phyloP scores from a whole-genome alignment of 2,329 filamentous ascomycete genomes.

The Curvularia spicifera region DNA sequence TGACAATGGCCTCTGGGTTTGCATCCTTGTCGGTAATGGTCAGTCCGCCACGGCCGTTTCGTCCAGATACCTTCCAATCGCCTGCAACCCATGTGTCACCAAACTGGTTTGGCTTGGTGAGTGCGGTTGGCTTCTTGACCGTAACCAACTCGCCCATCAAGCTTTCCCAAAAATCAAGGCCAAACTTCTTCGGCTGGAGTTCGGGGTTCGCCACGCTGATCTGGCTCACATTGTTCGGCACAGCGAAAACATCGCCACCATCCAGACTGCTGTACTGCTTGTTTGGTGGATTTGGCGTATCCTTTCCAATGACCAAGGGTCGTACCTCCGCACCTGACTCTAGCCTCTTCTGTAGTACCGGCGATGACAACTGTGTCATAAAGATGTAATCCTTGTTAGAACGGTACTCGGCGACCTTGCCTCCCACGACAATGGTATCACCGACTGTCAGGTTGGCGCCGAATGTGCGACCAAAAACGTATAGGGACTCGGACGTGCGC shows the following conservation, averaged over 20 bases:
- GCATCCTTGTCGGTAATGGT: constrained; percentile 67
- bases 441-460: constrained; percentile 59
- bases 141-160: constrained; percentile 72
- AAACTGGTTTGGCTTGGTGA: constrained; percentile 67
- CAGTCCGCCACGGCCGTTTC: constrained; percentile 68
- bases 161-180: constrained; percentile 77
- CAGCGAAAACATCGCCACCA: constrained; percentile 67
- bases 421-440: constrained; percentile 67
- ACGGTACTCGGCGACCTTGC: constrained; percentile 66
- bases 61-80: constrained; percentile 67
- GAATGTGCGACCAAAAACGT: constrained; percentile 64
- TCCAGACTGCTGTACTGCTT: constrained; percentile 68
- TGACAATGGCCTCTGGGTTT: constrained; percentile 72
- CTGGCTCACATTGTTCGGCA: constrained; percentile 67
- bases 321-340: constrained; percentile 62
- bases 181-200: constrained; percentile 66
- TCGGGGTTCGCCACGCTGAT: constrained; percentile 66
- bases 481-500: constrained; percentile 69
- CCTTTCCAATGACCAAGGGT: constrained; percentile 66
- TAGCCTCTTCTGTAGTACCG: constrained; percentile 60
- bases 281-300: constrained; percentile 64
- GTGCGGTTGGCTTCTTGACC: constrained; percentile 61
- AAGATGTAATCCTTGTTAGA: constrained; percentile 64
- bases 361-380: constrained; percentile 67
- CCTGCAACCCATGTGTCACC: constrained; percentile 74